A percentile compares a stretch with the other conserved stretches of the same genome.
These are phyloP conservation scores for Vanilla planifolia DNA, from an alignment of 106 monocot genomes.

Conservation along the genomic window DNA sequence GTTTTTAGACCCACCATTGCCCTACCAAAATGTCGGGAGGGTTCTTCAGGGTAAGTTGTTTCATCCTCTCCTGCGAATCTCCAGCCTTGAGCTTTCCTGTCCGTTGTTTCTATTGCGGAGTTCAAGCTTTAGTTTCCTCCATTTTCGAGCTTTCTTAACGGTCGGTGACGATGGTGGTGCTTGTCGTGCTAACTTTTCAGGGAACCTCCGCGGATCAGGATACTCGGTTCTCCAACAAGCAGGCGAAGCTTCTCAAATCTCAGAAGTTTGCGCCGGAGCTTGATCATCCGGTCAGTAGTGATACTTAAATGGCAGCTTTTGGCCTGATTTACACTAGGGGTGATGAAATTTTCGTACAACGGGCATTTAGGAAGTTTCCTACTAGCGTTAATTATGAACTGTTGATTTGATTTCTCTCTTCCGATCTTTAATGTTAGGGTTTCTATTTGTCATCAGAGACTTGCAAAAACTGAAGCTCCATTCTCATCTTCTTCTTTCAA, in stretches of 20 bases:
- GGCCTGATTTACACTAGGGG: not conserved
- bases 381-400: not conserved
- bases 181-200: conserved; percentile 23
- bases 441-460: conserved; percentile 8
- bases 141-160: not conserved
- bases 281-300: conserved; percentile 63
- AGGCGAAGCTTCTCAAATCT: conserved; percentile 91
- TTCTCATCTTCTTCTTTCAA: conserved; percentile 12
- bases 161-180: conserved; percentile 5
- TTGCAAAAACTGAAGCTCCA: conserved; percentile 5
- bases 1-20: conserved; percentile 6
- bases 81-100: not conserved
- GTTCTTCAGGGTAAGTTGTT: conserved; percentile 69
- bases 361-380: no score
- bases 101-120: not conserved
- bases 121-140: not conserved
- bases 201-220: conserved; percentile 98
- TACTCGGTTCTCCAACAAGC: conserved; percentile 98
- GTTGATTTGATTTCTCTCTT: not conserved
- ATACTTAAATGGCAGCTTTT: not conserved
- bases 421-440: conserved; percentile 2
- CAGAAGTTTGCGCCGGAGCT: conserved; percentile 92
- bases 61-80: not conserved
- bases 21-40: conserved; percentile 88
- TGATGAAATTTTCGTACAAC: no score